Conservation (phyloP, 2,329 filamentous ascomycete genomes). For the Lachnellula suecica region DNA sequence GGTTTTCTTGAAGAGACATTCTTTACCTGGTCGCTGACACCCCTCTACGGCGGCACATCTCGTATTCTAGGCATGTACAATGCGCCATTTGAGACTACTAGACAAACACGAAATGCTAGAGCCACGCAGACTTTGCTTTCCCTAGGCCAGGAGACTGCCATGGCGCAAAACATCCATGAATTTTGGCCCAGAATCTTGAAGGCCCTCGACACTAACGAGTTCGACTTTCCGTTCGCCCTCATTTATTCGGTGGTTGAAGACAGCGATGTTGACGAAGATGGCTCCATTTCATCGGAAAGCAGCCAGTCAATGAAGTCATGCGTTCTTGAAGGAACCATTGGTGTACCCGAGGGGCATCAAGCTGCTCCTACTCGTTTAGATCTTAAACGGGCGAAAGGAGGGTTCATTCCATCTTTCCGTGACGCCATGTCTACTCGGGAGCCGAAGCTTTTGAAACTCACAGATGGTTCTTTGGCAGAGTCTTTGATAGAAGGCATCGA, state of each 20-base stretch:
- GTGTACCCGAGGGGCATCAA: slow-evolving; percentile 63
- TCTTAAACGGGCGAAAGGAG: slow-evolving; percentile 65
- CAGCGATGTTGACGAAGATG: slow-evolving; percentile 59
- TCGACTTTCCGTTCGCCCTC: slow-evolving; percentile 73
- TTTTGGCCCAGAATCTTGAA: slow-evolving; percentile 71
- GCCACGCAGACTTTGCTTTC: slow-evolving; percentile 76
- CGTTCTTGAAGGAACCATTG: slow-evolving; percentile 69
- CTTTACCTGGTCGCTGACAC: slow-evolving; percentile 59
- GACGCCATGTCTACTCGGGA: slow-evolving; percentile 68
- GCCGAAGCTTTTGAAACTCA: slow-evolving; percentile 65
- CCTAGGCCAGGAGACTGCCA: slow-evolving; percentile 70
- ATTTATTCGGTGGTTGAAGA: slow-evolving; percentile 76
- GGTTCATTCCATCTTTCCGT: slow-evolving; percentile 74
- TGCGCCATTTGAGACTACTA: slow-evolving; percentile 77
- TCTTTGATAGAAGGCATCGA: slow-evolving; percentile 65
- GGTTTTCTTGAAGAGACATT: slow-evolving; percentile 76
- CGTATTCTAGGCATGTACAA: slow-evolving; percentile 76
- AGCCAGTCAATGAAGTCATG: slow-evolving; percentile 61
- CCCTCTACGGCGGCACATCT: slow-evolving; percentile 70
- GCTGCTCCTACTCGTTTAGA: slow-evolving; percentile 63
- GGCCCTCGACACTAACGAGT: slow-evolving; percentile 70
- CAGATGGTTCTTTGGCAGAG: slow-evolving; percentile 62
- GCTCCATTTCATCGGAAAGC: slow-evolving; percentile 68
- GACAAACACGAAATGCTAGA: slow-evolving; percentile 71
- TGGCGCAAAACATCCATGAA: slow-evolving; percentile 65